These are phyloP conservation scores for Pulveroboletus sp. DNA, from an alignment of 768 basidiomycete genomes.

Conservation along the genomic window DNA sequence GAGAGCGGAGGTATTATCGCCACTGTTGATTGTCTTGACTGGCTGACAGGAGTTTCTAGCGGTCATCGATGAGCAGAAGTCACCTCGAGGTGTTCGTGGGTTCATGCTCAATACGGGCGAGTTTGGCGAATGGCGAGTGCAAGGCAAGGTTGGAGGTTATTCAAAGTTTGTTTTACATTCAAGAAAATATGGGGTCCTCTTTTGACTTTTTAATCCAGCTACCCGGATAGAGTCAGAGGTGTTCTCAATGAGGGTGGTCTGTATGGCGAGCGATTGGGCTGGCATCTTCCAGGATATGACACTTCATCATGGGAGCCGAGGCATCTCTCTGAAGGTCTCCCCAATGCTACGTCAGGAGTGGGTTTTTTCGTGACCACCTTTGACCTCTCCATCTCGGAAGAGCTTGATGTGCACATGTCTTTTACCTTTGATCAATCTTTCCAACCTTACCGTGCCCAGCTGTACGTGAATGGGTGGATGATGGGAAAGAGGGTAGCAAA, in stretches of 20 bases:
- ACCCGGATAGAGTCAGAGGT: slow-evolving; percentile 66
- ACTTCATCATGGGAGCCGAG: slow-evolving; percentile 55
- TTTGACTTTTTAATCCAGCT: slow-evolving; percentile 39
- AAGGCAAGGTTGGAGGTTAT: slow-evolving; percentile 75
- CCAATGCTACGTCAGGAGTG: slow-evolving; percentile 55
- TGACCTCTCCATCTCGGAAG: slow-evolving; percentile 51
- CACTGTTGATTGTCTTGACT: neutral
- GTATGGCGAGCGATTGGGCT: slow-evolving; percentile 65
- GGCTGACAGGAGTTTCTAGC: slow-evolving; percentile 8
- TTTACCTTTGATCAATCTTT: slow-evolving; percentile 63
- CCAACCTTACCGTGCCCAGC: slow-evolving; percentile 64
- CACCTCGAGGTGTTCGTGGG: slow-evolving; percentile 74
- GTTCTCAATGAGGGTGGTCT: slow-evolving; percentile 70
- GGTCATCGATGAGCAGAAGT: slow-evolving; percentile 55
- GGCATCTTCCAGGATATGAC: slow-evolving; percentile 72
- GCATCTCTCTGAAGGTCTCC: slow-evolving; percentile 55
- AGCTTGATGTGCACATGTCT: slow-evolving; percentile 64
- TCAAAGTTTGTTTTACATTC: slow-evolving; percentile 39
- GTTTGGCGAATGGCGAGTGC: slow-evolving; percentile 65
- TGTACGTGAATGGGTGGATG: slow-evolving; percentile 89
- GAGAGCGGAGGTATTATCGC: slow-evolving; percentile 47
- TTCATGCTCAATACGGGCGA: slow-evolving; percentile 62
- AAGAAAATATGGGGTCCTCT: neutral
- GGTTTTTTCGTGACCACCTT: slow-evolving; percentile 82
- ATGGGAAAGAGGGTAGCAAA: slow-evolving; percentile 78